A percentile compares a stretch with the other conserved stretches of the same genome.
These are phyloP conservation scores for Lactarius evosmus DNA, from an alignment of 768 basidiomycete species.

Conservation along the genomic window DNA sequence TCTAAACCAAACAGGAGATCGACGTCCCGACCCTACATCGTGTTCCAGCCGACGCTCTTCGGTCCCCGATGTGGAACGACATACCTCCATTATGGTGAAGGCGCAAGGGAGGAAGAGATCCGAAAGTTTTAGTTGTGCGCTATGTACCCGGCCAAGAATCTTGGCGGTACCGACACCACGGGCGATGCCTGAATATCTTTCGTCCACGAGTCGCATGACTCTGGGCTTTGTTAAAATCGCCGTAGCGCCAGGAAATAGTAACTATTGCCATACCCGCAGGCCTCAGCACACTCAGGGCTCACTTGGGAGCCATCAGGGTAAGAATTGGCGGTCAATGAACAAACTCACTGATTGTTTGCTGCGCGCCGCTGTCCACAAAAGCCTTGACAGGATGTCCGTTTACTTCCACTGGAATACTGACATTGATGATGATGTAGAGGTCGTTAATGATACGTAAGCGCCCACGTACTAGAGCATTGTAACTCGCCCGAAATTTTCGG, in stretches of 20 bases:
- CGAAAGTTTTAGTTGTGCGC: conserved; percentile 84
- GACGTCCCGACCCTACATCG: conserved; percentile 73
- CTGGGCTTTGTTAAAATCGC: conserved; percentile 38
- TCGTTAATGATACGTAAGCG: conserved; percentile 1
- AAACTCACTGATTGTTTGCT: conserved; percentile 87
- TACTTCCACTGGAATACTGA: conserved; percentile 85
- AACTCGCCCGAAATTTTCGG: conserved; percentile 91
- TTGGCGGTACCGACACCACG: conserved; percentile 92
- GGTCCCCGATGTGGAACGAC: conserved; percentile 20
- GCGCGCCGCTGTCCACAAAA: conserved; percentile 98
- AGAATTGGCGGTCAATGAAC: not conserved
- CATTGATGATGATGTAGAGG: conserved; percentile 5
- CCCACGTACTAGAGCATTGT: conserved; percentile 90
- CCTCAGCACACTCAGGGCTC: conserved; percentile 88
- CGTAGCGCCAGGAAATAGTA: conserved; percentile 22
- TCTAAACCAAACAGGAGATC: conserved; percentile 98
- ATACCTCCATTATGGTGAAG: conserved; percentile 92
- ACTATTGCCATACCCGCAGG: conserved; percentile 63
- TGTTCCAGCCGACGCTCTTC: not conserved
- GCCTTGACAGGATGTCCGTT: conserved; percentile 90
- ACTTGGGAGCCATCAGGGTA: conserved; percentile 45
- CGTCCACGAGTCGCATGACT: conserved; percentile 91
- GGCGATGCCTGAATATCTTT: conserved; percentile 83
- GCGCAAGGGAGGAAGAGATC: conserved; percentile 85
- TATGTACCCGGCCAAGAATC: conserved; percentile 92